These are phyloP conservation scores for Aspergillus avenaceus DNA, from an alignment of 495 filamentous ascomycete species.

Conservation along the genomic window DNA sequence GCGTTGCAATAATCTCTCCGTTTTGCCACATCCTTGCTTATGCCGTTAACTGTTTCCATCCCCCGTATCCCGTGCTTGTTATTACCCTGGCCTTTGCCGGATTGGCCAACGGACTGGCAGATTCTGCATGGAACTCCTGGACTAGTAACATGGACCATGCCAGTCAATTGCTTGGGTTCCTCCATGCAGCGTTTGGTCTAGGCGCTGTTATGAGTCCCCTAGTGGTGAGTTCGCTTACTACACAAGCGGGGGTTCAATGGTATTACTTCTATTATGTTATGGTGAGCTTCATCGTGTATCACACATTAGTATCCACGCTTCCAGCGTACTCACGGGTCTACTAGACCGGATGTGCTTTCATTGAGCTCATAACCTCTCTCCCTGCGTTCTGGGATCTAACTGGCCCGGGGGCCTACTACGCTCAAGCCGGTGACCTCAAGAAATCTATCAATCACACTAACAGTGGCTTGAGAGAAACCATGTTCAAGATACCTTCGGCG, in stretches of 20 bases:
- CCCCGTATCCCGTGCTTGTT: constrained; percentile 54
- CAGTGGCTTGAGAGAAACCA: constrained; percentile 12
- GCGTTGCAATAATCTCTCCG: constrained; percentile 63
- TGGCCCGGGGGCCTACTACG: no score
- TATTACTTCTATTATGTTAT: constrained; percentile 58
- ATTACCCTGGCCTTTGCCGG: constrained; percentile 52
- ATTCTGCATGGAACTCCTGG: constrained; percentile 61
- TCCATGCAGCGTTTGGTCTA: constrained; percentile 56
- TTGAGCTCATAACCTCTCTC: constrained; percentile 51
- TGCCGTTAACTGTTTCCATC: constrained; percentile 49
- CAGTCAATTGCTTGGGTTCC: constrained; percentile 51
- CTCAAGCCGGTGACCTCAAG: no score
- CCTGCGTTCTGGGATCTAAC: constrained; percentile 58
- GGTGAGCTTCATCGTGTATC: constrained; percentile 15
- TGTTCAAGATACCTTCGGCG: neutral
- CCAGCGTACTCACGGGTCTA: no score
- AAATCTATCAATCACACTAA: no score
- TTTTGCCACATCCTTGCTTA: constrained; percentile 57
- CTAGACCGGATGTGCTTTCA: constrained; percentile 42
- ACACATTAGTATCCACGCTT: no score
- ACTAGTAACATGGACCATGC: constrained; percentile 54
- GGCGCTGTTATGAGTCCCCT: constrained; percentile 52
- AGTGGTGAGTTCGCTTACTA: constrained; percentile 53
- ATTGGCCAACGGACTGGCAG: constrained; percentile 52
- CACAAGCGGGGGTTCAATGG: constrained; percentile 45